Conservation (phyloP, 2,329 filamentous ascomycete species). For the Coniochaeta prunicola region DNA sequence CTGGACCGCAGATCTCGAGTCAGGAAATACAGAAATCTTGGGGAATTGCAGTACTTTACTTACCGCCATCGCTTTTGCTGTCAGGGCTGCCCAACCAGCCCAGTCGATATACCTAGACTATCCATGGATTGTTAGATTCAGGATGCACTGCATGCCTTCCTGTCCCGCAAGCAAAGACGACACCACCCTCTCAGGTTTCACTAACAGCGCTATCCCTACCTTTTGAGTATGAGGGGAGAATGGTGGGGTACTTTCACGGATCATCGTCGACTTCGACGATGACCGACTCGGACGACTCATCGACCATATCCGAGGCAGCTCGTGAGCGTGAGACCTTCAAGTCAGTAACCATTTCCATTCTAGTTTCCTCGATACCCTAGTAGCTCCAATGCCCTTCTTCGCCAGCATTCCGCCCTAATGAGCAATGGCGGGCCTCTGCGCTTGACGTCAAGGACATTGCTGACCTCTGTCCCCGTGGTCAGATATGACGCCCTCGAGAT, state of each 20-base stretch:
- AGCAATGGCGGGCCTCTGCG: neutral
- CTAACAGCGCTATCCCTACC: neutral
- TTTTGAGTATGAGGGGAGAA: neutral
- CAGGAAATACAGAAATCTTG: too few species aligned
- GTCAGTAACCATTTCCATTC: slow-evolving; percentile 7
- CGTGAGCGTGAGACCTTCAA: slow-evolving; percentile 18
- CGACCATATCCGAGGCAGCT: slow-evolving; percentile 5
- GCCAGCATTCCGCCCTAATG: neutral
- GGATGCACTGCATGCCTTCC: neutral
- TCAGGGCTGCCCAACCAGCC: neutral
- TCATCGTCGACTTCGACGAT: neutral
- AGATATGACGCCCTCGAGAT: slow-evolving; percentile 14
- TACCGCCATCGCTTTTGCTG: neutral
- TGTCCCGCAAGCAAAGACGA: neutral
- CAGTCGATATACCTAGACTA: neutral
- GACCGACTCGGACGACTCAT: neutral
- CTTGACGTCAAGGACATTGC: neutral
- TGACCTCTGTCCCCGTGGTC: neutral
- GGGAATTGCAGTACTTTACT: neutral
- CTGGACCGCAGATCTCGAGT: too few species aligned
- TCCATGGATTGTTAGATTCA: neutral
- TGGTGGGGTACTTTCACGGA: neutral
- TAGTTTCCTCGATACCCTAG: neutral
- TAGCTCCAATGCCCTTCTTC: neutral
- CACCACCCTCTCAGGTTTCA: neutral